Conservation (phyloP, 2,329 filamentous ascomycete species). For the Cucurbitaria berberidis region DNA sequence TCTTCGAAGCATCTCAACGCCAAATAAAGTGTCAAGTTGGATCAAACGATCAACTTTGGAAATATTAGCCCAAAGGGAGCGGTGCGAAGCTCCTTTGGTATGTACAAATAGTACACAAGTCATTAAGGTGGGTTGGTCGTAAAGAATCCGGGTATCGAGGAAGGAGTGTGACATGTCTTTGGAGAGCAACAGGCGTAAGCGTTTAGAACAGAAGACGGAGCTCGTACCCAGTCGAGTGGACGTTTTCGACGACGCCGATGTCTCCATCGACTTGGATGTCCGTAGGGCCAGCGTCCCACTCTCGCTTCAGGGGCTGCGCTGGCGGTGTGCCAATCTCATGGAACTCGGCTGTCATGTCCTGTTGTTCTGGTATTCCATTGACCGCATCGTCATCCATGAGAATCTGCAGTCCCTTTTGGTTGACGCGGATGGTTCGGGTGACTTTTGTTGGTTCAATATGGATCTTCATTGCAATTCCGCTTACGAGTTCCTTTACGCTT, state of each 20-base stretch:
- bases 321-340: slow-evolving; percentile 64
- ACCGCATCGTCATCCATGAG: slow-evolving; percentile 92
- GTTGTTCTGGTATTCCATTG: slow-evolving; percentile 81
- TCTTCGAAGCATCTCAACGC: slow-evolving; percentile 35
- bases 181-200: slow-evolving; percentile 3
- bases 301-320: slow-evolving; percentile 56
- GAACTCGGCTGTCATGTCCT: slow-evolving; percentile 80
- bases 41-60: slow-evolving; percentile 15
- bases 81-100: slow-evolving; percentile 20
- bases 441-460: slow-evolving; percentile 76
- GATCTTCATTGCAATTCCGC: slow-evolving; percentile 78
- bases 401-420: slow-evolving; percentile 77
- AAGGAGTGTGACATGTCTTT: slow-evolving; percentile 10
- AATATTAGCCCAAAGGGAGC: slow-evolving; percentile 22
- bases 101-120: slow-evolving; percentile 43
- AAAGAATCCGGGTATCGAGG: slow-evolving; percentile 18
- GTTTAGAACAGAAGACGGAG: slow-evolving; percentile 55
- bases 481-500: slow-evolving; percentile 75
- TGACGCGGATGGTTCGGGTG: slow-evolving; percentile 72
- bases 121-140: slow-evolving; percentile 36
- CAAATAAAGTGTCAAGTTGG: slow-evolving; percentile 16
- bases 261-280: slow-evolving; percentile 59
- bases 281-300: slow-evolving; percentile 58
- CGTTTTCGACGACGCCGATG: slow-evolving; percentile 51
- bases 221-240: slow-evolving; percentile 56